Percentiles rank a stretch among this genome's conserved stretches.
phyloP scores from a whole-genome alignment of 164 flowering plant genomes.

The Vitis rotundifolia region DNA sequence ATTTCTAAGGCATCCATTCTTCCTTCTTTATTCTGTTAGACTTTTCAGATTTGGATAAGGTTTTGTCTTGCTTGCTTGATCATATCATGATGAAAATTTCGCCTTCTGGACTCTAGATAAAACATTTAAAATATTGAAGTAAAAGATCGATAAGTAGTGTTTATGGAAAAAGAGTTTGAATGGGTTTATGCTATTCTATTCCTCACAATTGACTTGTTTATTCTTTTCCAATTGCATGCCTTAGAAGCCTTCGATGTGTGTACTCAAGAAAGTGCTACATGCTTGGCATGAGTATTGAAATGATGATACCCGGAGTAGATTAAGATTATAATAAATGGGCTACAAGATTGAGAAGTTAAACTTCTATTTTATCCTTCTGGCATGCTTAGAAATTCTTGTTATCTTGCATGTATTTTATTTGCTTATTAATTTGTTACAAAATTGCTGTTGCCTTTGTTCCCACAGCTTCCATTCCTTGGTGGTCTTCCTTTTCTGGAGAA shows the following conservation, averaged over 20 bases:
- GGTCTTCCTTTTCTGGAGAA: conserved; percentile 82
- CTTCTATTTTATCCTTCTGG: no score
- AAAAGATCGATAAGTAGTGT: background rate
- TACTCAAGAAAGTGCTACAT: conserved; percentile 1
- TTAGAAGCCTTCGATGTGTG: background rate
- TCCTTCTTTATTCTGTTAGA: no score
- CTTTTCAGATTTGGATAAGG: background rate
- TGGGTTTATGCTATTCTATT: background rate
- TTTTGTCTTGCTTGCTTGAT: background rate
- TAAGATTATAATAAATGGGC: background rate
- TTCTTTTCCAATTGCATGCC: background rate
- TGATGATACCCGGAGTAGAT: background rate
- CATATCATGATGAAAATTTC: background rate
- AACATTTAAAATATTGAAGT: background rate
- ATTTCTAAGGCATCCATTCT: no score
- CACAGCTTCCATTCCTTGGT: conserved; percentile 80
- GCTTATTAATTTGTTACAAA: background rate
- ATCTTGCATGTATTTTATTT: background rate
- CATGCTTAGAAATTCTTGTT: background rate
- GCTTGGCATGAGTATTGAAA: background rate
- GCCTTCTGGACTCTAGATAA: background rate
- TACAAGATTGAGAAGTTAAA: background rate
- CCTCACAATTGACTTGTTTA: background rate
- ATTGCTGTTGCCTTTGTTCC: conserved; percentile 6
- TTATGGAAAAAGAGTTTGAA: background rate